Conservation (phyloP, 108 stramenopile species). For the Epithemia pelagica region DNA sequence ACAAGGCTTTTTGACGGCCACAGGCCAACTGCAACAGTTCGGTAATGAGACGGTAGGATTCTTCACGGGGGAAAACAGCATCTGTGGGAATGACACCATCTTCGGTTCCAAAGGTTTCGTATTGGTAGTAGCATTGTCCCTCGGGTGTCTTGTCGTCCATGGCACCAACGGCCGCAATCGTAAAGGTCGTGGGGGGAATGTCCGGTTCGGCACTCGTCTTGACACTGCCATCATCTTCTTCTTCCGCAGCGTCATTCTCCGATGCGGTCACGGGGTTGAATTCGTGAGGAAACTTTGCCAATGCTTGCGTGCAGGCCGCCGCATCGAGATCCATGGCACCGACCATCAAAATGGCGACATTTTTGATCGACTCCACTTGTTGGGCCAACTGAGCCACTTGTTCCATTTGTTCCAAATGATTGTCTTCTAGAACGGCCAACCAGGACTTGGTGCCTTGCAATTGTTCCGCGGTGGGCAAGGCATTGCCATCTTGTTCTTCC, state of each 20-base stretch:
- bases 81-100: slow-evolving; percentile 26
- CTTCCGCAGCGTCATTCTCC: not conserved
- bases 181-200: slow-evolving; percentile 43
- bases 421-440: slow-evolving; percentile 47
- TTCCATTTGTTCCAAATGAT: slow-evolving; percentile 9
- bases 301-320: slow-evolving; percentile 23
- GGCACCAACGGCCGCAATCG: slow-evolving; percentile 57
- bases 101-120: slow-evolving; percentile 28
- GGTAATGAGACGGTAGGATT: slow-evolving; percentile 64
- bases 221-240: not conserved
- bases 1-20: slow-evolving; percentile 43
- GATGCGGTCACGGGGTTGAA: not conserved
- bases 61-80: slow-evolving; percentile 62
- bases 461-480: slow-evolving; percentile 45
- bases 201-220: not conserved
- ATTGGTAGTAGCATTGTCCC: slow-evolving; percentile 50
- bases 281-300: slow-evolving; percentile 20
- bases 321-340: slow-evolving; percentile 36
- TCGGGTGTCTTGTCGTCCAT: slow-evolving; percentile 57
- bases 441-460: slow-evolving; percentile 57
- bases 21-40: slow-evolving; percentile 67
- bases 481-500: slow-evolving; percentile 17
- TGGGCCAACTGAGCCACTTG: slow-evolving; percentile 32
- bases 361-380: slow-evolving; percentile 33
- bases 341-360: slow-evolving; percentile 62